These are phyloP conservation scores for Ogataea hybrid DNA, from an alignment of 1,139 yeast genomes.

Conservation along the genomic window DNA sequence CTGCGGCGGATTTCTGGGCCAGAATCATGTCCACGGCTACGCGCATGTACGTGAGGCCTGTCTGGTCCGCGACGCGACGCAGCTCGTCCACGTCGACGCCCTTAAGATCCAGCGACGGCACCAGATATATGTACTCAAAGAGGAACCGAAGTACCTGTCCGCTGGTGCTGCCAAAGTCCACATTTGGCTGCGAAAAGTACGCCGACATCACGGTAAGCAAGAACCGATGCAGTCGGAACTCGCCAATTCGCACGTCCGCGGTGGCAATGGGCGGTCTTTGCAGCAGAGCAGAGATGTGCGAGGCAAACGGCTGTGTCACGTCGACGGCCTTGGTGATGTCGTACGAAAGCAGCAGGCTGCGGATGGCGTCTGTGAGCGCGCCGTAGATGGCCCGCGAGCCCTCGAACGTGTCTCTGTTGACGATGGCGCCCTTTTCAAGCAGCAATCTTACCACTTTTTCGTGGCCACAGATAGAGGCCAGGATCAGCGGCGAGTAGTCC, in stretches of 20 bases:
- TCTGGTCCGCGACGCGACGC: constrained; percentile 34
- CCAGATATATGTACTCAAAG: constrained; percentile 53
- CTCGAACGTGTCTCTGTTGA: constrained; percentile 77
- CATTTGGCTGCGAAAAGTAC: constrained; percentile 3
- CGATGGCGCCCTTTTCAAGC: constrained; percentile 65
- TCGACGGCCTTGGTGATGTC: constrained; percentile 72
- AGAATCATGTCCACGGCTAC: constrained; percentile 11
- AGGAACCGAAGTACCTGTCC: constrained; percentile 38
- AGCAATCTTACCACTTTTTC: constrained; percentile 56
- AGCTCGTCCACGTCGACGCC: constrained; percentile 33
- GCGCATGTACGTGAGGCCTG: constrained; percentile 38
- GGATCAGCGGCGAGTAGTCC: constrained; percentile 71
- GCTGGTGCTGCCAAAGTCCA: not conserved
- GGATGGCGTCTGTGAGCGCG: constrained; percentile 64
- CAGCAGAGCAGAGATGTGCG: constrained; percentile 57
- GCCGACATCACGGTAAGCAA: constrained; percentile 38
- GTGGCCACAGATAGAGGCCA: constrained; percentile 78
- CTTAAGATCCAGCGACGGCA: constrained; percentile 38
- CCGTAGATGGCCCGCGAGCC: constrained; percentile 82
- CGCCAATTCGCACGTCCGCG: constrained; percentile 40
- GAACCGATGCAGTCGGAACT: constrained; percentile 40
- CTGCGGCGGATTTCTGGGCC: constrained; percentile 24
- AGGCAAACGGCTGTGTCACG: constrained; percentile 69
- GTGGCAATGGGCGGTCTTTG: constrained; percentile 34
- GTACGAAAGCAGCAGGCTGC: constrained; percentile 55